These are phyloP conservation scores for Rubia yunnanensis DNA, from an alignment of 257 asterid species.

Conservation along the genomic window DNA sequence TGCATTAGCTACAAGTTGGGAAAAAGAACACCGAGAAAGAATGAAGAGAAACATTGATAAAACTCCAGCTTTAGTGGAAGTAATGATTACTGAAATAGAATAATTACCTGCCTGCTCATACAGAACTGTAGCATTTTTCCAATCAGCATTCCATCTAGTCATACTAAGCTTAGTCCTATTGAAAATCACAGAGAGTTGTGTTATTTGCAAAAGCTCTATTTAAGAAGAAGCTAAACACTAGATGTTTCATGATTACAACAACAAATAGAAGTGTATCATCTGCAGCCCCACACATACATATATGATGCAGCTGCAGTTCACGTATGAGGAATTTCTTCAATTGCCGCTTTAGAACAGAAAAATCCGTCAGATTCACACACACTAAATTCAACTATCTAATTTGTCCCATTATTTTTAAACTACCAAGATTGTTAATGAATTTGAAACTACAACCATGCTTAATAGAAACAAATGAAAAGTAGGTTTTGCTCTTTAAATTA, in stretches of 20 bases:
- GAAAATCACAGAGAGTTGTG: not conserved
- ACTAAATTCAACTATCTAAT: not conserved
- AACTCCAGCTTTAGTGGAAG: not conserved
- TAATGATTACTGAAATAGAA: not conserved
- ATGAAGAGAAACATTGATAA: not conserved
- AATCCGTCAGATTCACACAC: not conserved
- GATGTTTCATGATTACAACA: not conserved
- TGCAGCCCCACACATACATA: not conserved
- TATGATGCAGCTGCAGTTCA: not conserved
- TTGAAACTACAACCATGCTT: not conserved
- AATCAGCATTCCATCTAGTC: conserved; percentile 95
- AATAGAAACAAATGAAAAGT: not conserved
- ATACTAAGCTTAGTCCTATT: conserved; percentile 78
- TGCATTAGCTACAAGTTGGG: conserved; percentile 50
- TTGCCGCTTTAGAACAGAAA: not conserved
- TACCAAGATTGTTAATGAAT: not conserved
- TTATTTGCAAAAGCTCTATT: not conserved
- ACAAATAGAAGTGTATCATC: not conserved
- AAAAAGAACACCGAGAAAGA: not conserved
- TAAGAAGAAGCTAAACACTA: not conserved
- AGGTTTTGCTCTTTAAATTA: not conserved
- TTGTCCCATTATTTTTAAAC: not conserved
- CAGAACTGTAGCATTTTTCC: conserved; percentile 79
- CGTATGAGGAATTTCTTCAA: not conserved
- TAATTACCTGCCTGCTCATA: conserved; percentile 90